These are phyloP conservation scores for Ulota crispa DNA, from an alignment of 225 moss, liverwort and hornwort genomes.

Conservation along the genomic window DNA sequence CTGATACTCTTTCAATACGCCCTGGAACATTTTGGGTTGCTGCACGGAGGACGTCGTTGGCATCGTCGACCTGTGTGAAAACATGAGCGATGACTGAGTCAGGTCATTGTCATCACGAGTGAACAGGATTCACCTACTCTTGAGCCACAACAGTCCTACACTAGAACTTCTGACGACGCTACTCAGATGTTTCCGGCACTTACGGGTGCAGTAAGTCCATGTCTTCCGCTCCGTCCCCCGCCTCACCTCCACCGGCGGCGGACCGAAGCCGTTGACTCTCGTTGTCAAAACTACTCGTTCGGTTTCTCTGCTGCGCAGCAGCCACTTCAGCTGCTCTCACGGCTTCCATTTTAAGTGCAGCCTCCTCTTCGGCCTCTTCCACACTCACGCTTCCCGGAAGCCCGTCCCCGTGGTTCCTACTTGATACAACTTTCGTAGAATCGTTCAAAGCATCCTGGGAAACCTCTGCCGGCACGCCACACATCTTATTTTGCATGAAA, in stretches of 20 bases:
- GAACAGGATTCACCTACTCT: neutral
- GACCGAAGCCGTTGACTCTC: conserved; percentile 82
- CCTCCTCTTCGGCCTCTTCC: conserved; percentile 75
- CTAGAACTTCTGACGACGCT: neutral
- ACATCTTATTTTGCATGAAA: conserved; percentile 93
- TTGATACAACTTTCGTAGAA: conserved; percentile 28
- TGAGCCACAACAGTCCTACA: neutral
- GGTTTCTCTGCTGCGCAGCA: conserved; percentile 66
- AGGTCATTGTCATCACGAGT: neutral
- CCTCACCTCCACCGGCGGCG: conserved; percentile 47
- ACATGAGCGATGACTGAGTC: neutral
- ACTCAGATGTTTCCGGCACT: conserved; percentile 18
- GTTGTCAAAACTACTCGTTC: conserved; percentile 74
- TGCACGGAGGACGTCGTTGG: conserved; percentile 87
- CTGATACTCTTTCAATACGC: conserved; percentile 90
- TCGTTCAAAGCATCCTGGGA: conserved; percentile 32
- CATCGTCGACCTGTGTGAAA: conserved; percentile 76
- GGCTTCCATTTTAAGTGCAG: conserved; percentile 74
- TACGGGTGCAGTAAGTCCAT: conserved; percentile 93
- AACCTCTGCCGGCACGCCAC: conserved; percentile 48
- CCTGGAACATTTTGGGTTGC: conserved; percentile 92
- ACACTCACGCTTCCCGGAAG: conserved; percentile 27
- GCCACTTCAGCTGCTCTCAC: conserved; percentile 70
- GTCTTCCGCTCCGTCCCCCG: conserved; percentile 62
- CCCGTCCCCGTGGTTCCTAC: conserved; percentile 10